A percentile compares a stretch with the other conserved stretches of the same genome.
These are phyloP conservation scores for Yamadazyma dendronema DNA, from an alignment of 1,139 yeast species.

Conservation along the genomic window DNA sequence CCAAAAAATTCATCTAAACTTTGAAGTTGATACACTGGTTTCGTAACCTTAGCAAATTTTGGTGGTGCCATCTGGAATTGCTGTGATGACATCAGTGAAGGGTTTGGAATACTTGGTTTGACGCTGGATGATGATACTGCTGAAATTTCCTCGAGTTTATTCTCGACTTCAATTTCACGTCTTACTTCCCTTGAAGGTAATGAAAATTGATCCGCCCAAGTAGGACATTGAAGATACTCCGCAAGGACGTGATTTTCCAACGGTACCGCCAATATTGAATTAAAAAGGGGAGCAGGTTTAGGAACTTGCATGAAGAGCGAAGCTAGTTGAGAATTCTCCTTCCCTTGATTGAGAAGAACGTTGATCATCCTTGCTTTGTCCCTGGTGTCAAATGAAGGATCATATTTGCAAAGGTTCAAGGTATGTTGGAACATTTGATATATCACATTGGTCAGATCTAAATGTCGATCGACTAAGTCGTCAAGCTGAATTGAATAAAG, in stretches of 20 bases:
- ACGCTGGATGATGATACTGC: conserved; percentile 15
- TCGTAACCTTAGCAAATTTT: conserved; percentile 9
- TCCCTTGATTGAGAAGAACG: conserved; percentile 42
- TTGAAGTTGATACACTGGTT: conserved; percentile 56
- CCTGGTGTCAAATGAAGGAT: conserved; percentile 72
- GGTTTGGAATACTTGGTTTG: conserved; percentile 17
- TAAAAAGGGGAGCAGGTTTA: conserved; percentile 56
- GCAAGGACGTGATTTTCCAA: conserved; percentile 17
- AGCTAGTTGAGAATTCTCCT: conserved; percentile 54
- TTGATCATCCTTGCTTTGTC: conserved; percentile 80
- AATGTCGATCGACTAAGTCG: conserved; percentile 29
- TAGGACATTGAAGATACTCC: conserved; percentile 26
- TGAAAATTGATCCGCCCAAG: conserved; percentile 34
- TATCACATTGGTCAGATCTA: conserved; percentile 26
- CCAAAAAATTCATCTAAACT: conserved; percentile 86
- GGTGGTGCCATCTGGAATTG: conserved; percentile 12
- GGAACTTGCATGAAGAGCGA: conserved; percentile 79
- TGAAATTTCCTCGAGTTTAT: conserved; percentile 18
- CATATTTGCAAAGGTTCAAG: conserved; percentile 69
- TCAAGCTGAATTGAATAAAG: conserved; percentile 53
- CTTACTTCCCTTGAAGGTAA: conserved; percentile 40
- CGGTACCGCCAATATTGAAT: conserved; percentile 8
- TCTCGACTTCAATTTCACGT: conserved; percentile 26
- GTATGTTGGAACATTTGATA: conserved; percentile 61
- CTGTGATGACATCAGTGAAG: conserved; percentile 27